Conservation (phyloP, 176 grass and related monocot species). For the Musa itinerans region DNA sequence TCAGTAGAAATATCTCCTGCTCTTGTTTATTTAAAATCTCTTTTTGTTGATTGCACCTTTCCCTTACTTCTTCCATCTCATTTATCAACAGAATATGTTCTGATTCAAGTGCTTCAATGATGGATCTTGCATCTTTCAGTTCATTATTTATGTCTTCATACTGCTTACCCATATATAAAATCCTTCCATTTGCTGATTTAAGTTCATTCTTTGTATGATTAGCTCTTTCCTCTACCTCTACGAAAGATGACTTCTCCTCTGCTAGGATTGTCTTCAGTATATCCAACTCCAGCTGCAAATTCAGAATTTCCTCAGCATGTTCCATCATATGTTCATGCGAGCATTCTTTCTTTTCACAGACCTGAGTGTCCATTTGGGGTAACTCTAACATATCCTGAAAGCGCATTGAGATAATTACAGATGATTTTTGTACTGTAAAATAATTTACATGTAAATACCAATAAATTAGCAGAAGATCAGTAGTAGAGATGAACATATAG, state of each 20-base stretch:
- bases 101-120: conserved; percentile 74
- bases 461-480: too few relatives aligned
- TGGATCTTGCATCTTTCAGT: conserved; percentile 48
- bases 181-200: conserved; percentile 31
- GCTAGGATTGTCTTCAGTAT: conserved; percentile 63
- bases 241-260: conserved; percentile 53
- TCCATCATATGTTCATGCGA: conserved; percentile 23
- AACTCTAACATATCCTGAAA: conserved; percentile 21
- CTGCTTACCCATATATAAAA: conserved; percentile 24
- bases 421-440: background rate
- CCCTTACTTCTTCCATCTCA: conserved; percentile 55
- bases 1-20: conserved; percentile 39
- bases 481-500: background rate
- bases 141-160: conserved; percentile 37
- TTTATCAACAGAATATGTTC: conserved; percentile 68
- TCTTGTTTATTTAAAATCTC: conserved; percentile 30
- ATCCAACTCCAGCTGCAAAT: conserved; percentile 68
- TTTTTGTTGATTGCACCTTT: conserved; percentile 28
- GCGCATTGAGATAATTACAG: background rate
- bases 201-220: conserved; percentile 32
- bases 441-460: background rate
- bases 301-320: conserved; percentile 43
- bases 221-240: conserved; percentile 35
- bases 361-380: conserved; percentile 10
- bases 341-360: conserved; percentile 15